Conservation (phyloP, 768 basidiomycete genomes). For the Chalciporus piperatus region DNA sequence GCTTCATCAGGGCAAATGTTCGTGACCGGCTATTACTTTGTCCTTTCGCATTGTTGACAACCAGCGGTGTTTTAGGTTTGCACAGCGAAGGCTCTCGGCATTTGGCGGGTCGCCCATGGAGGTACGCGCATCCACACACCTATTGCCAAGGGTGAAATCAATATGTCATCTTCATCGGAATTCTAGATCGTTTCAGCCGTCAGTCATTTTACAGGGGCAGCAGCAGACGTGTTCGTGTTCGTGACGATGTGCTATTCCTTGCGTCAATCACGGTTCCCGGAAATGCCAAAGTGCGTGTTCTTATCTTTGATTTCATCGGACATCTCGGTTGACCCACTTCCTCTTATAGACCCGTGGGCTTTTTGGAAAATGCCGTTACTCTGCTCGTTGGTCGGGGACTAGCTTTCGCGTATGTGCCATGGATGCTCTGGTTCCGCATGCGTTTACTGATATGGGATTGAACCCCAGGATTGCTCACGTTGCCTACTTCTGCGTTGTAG, state of each 20-base stretch:
- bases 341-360: constrained; percentile 10
- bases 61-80: constrained; percentile 11
- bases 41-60: constrained; percentile 4
- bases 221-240: constrained; percentile 14
- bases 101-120: constrained; percentile 16
- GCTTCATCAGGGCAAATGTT: constrained; percentile 27
- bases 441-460: background rate
- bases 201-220: constrained; percentile 6
- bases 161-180: background rate
- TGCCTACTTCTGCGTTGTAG: constrained; percentile 18
- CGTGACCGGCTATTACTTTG: background rate
- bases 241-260: constrained; percentile 19
- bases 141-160: background rate
- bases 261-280: constrained; percentile 16
- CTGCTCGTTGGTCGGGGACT: constrained; percentile 21
- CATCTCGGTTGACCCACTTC: background rate
- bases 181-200: constrained; percentile 15
- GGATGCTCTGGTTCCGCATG: background rate
- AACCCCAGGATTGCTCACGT: constrained; percentile 18
- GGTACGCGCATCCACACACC: constrained; percentile 8
- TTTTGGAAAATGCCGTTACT: background rate
- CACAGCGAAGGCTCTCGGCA: constrained; percentile 20
- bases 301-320: background rate
- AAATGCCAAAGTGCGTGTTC: constrained; percentile 14
- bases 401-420: constrained; percentile 21